Base-by-base conservation (phyloP, 305 asterid species). In the Fraxinus baroniana region DNA sequence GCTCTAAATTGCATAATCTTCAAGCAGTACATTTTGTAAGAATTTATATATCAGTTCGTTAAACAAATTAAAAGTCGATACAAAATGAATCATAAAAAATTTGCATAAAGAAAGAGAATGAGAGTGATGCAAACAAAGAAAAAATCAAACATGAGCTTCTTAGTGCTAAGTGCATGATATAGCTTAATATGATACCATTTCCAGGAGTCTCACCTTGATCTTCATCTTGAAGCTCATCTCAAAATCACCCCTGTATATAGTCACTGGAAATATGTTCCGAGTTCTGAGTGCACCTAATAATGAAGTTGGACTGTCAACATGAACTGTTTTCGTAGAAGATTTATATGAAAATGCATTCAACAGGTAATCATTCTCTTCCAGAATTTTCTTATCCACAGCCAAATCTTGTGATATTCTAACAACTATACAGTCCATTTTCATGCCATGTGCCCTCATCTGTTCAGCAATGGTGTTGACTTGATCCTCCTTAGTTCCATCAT, bases 401-500 rank as follows among this genome's bases (percentile, higher is more conserved):
- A 72, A 74, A 74, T 85, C 86, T 68, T 86, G 89, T 26, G 86
- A 82, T 62, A 78, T 37, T 85, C 98, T 90, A 76, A 86, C 83
- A 83, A 94, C 82, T 70, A 96, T 60, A 75, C 95, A 93, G 70
- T 96, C 98, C 97, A 96, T 93, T 92, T 91, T 96, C 95, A 96
- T 91, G 88, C 98, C 95, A 88, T 87, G 90, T 30, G 89, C 80
- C 82, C 37, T 81, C 97, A 96, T 91, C 91, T 94, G 98, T 66
- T 86, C 83, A 77, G 97, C 97, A 90, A 96, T 88, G 83, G 95
- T 92, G 88, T 87, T 91, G 78, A 96, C 96, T 89, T 96, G 98
- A 83, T 93, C 98, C 89, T 93, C 97, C 90, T 96, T 94, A 26
- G 97, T 91, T 91, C 98, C 99, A 87, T 91, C 95, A 24, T 73